Percentiles rank a stretch among this genome's conserved stretches.
phyloP scores from a whole-genome alignment of 1,284 basidiomycete species.

The Neonothopanus nambi region DNA sequence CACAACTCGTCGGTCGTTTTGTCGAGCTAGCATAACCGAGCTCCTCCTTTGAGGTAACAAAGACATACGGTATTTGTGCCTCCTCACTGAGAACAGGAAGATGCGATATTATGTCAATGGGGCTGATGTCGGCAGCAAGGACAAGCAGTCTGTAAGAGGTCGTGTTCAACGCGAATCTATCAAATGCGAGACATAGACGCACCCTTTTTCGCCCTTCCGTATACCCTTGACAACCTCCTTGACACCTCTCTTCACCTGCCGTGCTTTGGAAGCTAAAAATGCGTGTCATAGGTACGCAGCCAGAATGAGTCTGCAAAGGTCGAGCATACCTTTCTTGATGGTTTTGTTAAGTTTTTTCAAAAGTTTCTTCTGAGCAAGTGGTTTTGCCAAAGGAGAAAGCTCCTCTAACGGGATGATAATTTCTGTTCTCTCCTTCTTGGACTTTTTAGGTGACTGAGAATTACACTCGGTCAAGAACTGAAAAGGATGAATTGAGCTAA shows the following conservation, averaged over 20 bases:
- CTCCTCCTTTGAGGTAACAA: constrained; percentile 89
- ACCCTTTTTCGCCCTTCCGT: constrained; percentile 95
- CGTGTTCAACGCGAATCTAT: constrained; percentile 3
- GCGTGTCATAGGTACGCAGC: constrained; percentile 11
- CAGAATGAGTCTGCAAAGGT: neutral
- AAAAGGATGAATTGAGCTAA: neutral
- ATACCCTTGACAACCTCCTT: constrained; percentile 97
- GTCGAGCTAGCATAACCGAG: constrained; percentile 95
- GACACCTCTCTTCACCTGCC: constrained; percentile 92
- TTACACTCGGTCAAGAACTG: constrained; percentile 9
- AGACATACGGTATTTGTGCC: constrained; percentile 90
- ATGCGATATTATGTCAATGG: constrained; percentile 98
- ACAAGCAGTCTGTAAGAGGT: constrained; percentile 71
- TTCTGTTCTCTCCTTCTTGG: constrained; percentile 63
- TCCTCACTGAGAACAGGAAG: constrained; percentile 95
- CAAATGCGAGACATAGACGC: constrained; percentile 28
- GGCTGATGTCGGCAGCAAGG: constrained; percentile 96
- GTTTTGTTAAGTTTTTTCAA: constrained; percentile 91
- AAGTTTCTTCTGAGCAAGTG: constrained; percentile 89
- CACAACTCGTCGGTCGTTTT: constrained; percentile 97
- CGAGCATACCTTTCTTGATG: constrained; percentile 78
- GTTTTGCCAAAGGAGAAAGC: constrained; percentile 87
- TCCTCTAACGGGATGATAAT: constrained; percentile 76
- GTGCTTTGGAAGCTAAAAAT: constrained; percentile 78
- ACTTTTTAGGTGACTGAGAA: constrained; percentile 51